Base-by-base conservation (phyloP, 192 early-diverging fungal species). In the Diversispora eburnea region DNA sequence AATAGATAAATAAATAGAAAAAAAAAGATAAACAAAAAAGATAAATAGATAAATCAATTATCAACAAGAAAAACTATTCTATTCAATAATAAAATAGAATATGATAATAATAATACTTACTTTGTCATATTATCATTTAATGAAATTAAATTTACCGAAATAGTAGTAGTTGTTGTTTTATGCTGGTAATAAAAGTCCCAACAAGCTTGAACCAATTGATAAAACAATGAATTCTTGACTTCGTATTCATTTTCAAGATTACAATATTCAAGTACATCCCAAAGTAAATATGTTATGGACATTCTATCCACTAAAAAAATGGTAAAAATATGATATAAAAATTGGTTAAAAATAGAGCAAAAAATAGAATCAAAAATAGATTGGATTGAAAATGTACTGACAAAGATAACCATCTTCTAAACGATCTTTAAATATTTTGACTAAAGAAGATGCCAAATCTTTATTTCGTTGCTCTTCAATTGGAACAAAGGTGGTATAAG, bases 201-300 rank as follows among this genome's bases (percentile, higher is more conserved):
- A 46, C 43, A 20, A 0, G 20, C 20, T 66, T 46, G 19, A 15
- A 22, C 46, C 45, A 66, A 15, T 48, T 47, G 25, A 48, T 19
- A n/a, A 49, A 66, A 22, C 17, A 66, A 47, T 22, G 64, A 66
- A 48, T 66, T 19, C 3, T 46, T 20, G 20, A 48, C 45, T 25
- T 46, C 19, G 41, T 17, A 63, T 66, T 66, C 64, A 66, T 66
- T 66, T 66, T 66, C 64, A 46, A 39, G 64, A 22, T 48, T 45
- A 49, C 64, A 66, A 13, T 48, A 66, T 66, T 66, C 64, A 3
- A 66, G 22, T 6, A 66, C 19, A 49, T 66, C 64, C 64, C 64
- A 66, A n/a, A 66, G 19, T 3, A 66, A 8, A 66, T 66, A 66
- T 22, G n/a, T 48, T 15, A 15, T 66, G 3, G 64, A 66, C 12